These are phyloP conservation scores for Penicillium taxi DNA, from an alignment of 495 filamentous ascomycete genomes.

Conservation along the genomic window DNA sequence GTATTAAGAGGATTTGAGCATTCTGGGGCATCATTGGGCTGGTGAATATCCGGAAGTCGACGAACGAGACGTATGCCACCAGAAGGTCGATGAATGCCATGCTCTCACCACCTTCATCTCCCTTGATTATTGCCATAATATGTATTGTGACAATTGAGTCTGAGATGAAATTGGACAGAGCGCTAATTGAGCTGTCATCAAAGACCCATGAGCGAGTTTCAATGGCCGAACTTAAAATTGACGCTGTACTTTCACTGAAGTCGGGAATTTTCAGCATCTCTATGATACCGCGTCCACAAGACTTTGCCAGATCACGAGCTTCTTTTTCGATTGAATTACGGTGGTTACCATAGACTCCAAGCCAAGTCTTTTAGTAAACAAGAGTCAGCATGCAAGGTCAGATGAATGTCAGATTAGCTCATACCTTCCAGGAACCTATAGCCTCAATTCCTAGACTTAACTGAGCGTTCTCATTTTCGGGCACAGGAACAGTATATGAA, in stretches of 20 bases:
- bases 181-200: constrained; percentile 9
- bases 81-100: constrained; percentile 62
- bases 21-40: constrained; percentile 24
- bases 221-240: constrained; percentile 17
- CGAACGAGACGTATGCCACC: constrained; percentile 50
- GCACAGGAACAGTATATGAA: constrained; percentile 17
- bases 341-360: constrained; percentile 15
- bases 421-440: constrained; percentile 33
- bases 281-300: constrained; percentile 27
- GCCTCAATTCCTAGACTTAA: constrained; percentile 22
- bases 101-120: constrained; percentile 55
- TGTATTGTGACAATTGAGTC: constrained; percentile 29
- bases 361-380: constrained; percentile 9
- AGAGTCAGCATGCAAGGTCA: not conserved
- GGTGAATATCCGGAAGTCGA: constrained; percentile 26
- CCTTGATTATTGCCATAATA: constrained; percentile 42
- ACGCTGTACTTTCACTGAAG: constrained; percentile 18
- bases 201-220: constrained; percentile 19
- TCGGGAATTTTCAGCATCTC: constrained; percentile 17
- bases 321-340: constrained; percentile 9
- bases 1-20: constrained; percentile 35
- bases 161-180: constrained; percentile 29
- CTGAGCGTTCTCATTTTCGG: constrained; percentile 16
- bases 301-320: constrained; percentile 21
- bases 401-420: constrained; percentile 1